Evolutionary conservation across 495 filamentous ascomycete genomes (phyloP).

Genomic region (Aspergillus nidulans): DNA sequence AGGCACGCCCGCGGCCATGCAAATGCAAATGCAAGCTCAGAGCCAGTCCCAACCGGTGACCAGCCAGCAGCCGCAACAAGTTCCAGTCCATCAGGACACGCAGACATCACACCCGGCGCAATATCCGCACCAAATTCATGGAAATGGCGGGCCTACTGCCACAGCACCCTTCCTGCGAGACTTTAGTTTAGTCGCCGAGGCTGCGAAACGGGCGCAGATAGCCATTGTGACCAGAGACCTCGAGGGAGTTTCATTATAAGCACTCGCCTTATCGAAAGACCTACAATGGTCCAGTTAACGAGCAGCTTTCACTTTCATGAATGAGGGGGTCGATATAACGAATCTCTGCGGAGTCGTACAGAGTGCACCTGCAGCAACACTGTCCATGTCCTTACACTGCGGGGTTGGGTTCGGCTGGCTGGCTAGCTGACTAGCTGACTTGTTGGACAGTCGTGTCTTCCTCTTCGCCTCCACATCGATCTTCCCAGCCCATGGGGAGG

Average conservation of each 20-base stretch:
- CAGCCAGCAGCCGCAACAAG: neutral
- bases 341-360: neutral
- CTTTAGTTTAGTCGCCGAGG: slow-evolving; percentile 87
- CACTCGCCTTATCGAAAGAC: neutral
- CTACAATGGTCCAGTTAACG: neutral
- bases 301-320: neutral
- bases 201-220: slow-evolving; percentile 88
- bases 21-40: slow-evolving; percentile 7
- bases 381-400: neutral
- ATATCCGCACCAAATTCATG: slow-evolving; percentile 31
- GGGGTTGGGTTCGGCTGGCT: neutral
- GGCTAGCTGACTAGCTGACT: neutral
- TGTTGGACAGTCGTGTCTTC: too few species aligned
- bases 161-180: slow-evolving; percentile 66
- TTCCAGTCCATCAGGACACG: neutral
- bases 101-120: slow-evolving; percentile 14
- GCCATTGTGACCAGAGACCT: slow-evolving; percentile 81
- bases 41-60: neutral
- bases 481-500: neutral
- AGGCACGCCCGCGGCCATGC: slow-evolving; percentile 1
- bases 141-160: slow-evolving; percentile 44
- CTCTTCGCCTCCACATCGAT: neutral
- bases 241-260: slow-evolving; percentile 46
- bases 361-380: neutral
- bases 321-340: neutral